Evolutionary conservation across 176 grass and related monocot species (phyloP).

Genomic region (Carex kokanica): DNA sequence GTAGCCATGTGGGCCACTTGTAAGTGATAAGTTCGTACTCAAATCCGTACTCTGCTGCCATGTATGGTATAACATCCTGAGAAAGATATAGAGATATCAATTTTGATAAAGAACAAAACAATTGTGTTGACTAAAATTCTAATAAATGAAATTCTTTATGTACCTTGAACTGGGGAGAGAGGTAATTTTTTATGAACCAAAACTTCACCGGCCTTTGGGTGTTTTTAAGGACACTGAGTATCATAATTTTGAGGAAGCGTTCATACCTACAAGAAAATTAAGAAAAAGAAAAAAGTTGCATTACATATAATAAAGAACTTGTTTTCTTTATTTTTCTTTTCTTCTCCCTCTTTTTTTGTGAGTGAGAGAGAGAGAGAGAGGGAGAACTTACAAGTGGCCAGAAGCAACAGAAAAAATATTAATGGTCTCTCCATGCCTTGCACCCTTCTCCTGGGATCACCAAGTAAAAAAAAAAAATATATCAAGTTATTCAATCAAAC

Average conservation of each 20-base stretch:
- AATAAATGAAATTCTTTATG: slow-evolving; percentile 30
- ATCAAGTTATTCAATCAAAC: slow-evolving; percentile 17
- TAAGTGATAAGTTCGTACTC: slow-evolving; percentile 96
- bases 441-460: slow-evolving; percentile 38
- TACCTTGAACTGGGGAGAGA: slow-evolving; percentile 99
- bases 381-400: slow-evolving; percentile 82
- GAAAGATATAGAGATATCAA: slow-evolving; percentile 1
- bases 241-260: slow-evolving; percentile 99
- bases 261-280: slow-evolving; percentile 66
- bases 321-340: not conserved
- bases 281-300: not conserved
- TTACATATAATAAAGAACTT: slow-evolving; percentile 17
- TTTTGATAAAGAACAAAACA: slow-evolving; percentile 17
- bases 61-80: slow-evolving; percentile 94
- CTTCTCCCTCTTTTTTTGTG: not conserved
- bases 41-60: slow-evolving; percentile 89
- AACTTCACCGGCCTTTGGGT: slow-evolving; percentile 94
- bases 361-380: not conserved
- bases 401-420: slow-evolving; percentile 99
- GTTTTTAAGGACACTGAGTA: slow-evolving; percentile 93
- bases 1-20: slow-evolving; percentile 99
- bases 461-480: not conserved
- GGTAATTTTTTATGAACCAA: slow-evolving; percentile 99
- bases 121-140: not conserved
- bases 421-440: slow-evolving; percentile 80